Base-by-base conservation (phyloP, 352 stramenopile genomes). In the Globisporangium parvum region DNA sequence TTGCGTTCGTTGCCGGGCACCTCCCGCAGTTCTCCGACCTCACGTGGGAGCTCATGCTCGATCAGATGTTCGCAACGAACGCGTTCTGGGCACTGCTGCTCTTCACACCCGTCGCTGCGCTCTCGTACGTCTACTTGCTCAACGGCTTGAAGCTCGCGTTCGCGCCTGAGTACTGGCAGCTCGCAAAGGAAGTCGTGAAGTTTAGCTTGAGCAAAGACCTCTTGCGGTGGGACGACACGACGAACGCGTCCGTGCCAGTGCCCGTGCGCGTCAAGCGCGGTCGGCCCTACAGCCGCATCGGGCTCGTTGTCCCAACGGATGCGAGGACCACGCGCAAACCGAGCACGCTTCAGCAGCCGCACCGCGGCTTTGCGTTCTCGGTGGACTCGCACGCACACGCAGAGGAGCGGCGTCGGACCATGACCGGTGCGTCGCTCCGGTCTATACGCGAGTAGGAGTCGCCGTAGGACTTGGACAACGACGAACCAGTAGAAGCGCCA, bases 301-400 rank as follows among this genome's bases (percentile, higher is more conserved):
- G 63, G 31, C 28, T 85, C 52, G 24, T 81, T 65, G 46, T 83
- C 33, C 77, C 76, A 18, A 73, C 69, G 12, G 70, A 67, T 51
- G 31, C 44, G 12, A 60, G 53, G 63, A 62, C 18, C 11, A 56
- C 50, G 6, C 23, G 45, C 4, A 49, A 51, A 41, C 23, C 35
- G 15, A 50, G 62, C 14, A 77, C 11, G 24, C 46, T 72, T 42
- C 69, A 71, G 23, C 71, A 66, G 40, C 62, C 53, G 24, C 83
- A 90, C 58, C 71, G 85, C 47, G 81, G 79, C 0, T 92, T 88
- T 66, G 81, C 81, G 12, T 92, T 90, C 62, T 89, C 79, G 12
- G 76, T 70, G 51, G 81, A 90, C 47, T 51, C 67, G 8, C 69
- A 85, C 21, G 75, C 79, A 2, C 71, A 72, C 28, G 73, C 70